phyloP scores from a whole-genome alignment of 352 stramenopile species.

The Phytophthora palmivora region DNA sequence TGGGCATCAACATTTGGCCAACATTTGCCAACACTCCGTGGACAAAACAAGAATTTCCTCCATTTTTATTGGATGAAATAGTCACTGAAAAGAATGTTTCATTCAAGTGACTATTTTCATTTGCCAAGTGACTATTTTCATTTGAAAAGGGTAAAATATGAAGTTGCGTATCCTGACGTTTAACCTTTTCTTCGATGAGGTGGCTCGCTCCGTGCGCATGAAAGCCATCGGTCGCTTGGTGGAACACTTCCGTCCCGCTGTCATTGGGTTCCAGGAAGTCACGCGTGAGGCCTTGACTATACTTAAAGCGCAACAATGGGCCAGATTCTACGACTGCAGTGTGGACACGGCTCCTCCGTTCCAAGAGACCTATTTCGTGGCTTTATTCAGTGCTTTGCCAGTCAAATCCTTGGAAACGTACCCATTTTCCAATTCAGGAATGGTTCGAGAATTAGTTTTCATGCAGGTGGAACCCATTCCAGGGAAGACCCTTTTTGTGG shows the following conservation, averaged over 20 bases:
- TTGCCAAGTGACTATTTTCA: no score
- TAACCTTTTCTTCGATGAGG: conserved; percentile 81
- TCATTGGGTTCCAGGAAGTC: conserved; percentile 84
- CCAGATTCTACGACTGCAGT: conserved; percentile 83
- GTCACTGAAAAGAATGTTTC: no score
- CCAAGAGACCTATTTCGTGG: conserved; percentile 80
- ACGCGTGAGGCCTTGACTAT: conserved; percentile 67
- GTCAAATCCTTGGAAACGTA: conserved; percentile 64
- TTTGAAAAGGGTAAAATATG: no score
- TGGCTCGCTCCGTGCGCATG: conserved; percentile 67
- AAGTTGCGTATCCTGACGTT: conserved; percentile 76
- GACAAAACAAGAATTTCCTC: no score
- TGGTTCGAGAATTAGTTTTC: conserved; percentile 74
- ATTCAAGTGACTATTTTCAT: no score
- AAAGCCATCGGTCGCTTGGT: conserved; percentile 61
- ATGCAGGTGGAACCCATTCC: conserved; percentile 62
- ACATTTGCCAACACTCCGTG: no score
- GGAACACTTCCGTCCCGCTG: conserved; percentile 55
- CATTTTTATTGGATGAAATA: no score
- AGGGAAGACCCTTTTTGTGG: conserved; percentile 58
- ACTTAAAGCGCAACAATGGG: conserved; percentile 63
- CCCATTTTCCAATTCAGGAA: conserved; percentile 75
- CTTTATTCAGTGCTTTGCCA: conserved; percentile 78
- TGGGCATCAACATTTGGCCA: no score
- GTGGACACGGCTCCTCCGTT: conserved; percentile 69